These are phyloP conservation scores for Arachis monticola DNA, from an alignment of 331 rosid genomes.

Conservation along the genomic window DNA sequence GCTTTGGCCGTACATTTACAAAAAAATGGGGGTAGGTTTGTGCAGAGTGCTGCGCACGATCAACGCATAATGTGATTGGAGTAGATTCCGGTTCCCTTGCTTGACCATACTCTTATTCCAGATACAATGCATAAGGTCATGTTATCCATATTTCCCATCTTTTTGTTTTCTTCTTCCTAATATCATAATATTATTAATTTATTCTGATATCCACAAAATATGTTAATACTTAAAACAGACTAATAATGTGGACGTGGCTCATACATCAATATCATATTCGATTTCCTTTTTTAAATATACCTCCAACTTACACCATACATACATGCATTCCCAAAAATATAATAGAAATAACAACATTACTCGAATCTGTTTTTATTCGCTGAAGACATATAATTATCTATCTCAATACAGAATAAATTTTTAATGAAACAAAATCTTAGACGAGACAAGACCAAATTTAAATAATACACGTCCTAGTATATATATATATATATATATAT, in stretches of 20 bases:
- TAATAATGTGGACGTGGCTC: not conserved
- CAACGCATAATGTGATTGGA: constrained; percentile 20
- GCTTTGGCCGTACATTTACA: not conserved
- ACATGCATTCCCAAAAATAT: not conserved
- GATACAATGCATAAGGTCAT: constrained; percentile 17
- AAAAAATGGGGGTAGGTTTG: not conserved
- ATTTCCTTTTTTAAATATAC: not conserved
- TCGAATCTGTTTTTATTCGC: no score
- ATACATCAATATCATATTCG: not conserved
- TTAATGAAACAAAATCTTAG: no score
- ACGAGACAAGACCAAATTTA: no score
- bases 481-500: no score
- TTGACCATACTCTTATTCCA: not conserved
- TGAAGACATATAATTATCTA: no score
- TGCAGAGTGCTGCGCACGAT: not conserved
- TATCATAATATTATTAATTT: not conserved
- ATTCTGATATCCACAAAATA: no score
- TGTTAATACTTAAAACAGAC: not conserved
- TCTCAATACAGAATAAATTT: no score
- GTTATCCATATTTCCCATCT: not conserved
- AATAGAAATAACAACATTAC: no score
- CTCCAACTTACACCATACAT: no score
- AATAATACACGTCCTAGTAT: no score
- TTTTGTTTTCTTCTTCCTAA: constrained; percentile 17
- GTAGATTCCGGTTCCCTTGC: constrained; percentile 20